Conservation (phyloP, 1,139 yeast genomes). For the Pichia sp. region DNA sequence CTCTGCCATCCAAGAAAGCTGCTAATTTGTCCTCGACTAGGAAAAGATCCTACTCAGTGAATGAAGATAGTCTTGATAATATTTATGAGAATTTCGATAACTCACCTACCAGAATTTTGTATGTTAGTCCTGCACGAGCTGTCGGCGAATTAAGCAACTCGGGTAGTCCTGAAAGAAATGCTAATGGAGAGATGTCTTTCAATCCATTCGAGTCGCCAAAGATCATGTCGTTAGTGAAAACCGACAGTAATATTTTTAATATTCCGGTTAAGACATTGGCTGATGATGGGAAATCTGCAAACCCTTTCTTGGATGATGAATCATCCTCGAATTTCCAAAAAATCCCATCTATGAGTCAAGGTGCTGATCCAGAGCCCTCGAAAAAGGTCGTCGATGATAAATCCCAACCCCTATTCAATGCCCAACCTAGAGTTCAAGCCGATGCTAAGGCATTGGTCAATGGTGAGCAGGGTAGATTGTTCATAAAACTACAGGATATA, state of each 20-base stretch:
- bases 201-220: constrained; percentile 12
- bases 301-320: constrained; percentile 5
- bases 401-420: too few species aligned
- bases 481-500: constrained; percentile 60
- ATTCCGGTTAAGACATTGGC: not conserved
- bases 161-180: constrained; percentile 1
- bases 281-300: not conserved
- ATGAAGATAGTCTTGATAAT: constrained; percentile 12
- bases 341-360: constrained; percentile 2
- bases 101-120: constrained; percentile 12
- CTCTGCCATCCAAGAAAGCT: not conserved
- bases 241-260: not conserved
- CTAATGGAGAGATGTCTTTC: not conserved
- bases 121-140: not conserved
- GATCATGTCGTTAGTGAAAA: not conserved
- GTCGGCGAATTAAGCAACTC: not conserved
- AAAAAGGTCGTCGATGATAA: not conserved
- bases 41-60: not conserved
- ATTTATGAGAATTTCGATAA: constrained; percentile 13
- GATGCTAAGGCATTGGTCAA: constrained; percentile 22
- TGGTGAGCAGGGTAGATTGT: constrained; percentile 68
- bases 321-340: constrained; percentile 9
- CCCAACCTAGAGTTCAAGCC: not conserved
- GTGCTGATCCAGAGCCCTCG: not conserved
- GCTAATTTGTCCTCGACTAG: not conserved